Evolutionary conservation across 495 filamentous ascomycete genomes (phyloP).

Genomic region (Echria macrotheca): DNA sequence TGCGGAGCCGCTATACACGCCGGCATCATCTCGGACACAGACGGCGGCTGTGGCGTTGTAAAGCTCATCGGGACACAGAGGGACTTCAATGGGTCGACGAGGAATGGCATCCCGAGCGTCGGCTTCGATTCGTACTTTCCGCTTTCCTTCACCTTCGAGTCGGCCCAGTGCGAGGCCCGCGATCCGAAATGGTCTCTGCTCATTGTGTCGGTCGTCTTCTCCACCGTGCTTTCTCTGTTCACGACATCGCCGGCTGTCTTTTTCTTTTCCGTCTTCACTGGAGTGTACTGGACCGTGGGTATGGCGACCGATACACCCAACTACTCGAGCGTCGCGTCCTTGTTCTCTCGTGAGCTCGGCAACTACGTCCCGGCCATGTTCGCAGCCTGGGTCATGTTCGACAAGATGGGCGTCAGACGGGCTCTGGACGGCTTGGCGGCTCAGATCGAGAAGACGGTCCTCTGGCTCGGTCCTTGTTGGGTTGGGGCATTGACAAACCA

Average conservation of each 20-base stretch:
- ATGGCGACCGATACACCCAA: constrained; percentile 70
- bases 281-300: constrained; percentile 72
- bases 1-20: constrained; percentile 77
- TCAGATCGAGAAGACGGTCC: constrained; percentile 64
- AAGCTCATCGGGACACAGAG: constrained; percentile 61
- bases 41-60: constrained; percentile 61
- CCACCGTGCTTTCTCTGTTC: constrained; percentile 60
- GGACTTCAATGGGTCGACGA: constrained; percentile 53
- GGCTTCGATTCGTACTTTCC: constrained; percentile 75
- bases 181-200: constrained; percentile 73
- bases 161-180: constrained; percentile 49
- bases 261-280: constrained; percentile 66
- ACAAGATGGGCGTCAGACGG: constrained; percentile 53
- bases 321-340: constrained; percentile 41
- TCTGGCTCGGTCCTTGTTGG: constrained; percentile 72
- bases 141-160: constrained; percentile 62
- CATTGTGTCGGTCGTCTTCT: constrained; percentile 64
- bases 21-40: constrained; percentile 59
- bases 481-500: constrained; percentile 77
- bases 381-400: constrained; percentile 67
- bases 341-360: constrained; percentile 66
- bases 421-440: constrained; percentile 53
- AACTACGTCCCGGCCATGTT: constrained; percentile 75
- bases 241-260: constrained; percentile 62
- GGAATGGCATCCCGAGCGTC: constrained; percentile 61